Base-by-base conservation (phyloP, 1,284 basidiomycete genomes). In the Trichosporon coremiiforme region DNA sequence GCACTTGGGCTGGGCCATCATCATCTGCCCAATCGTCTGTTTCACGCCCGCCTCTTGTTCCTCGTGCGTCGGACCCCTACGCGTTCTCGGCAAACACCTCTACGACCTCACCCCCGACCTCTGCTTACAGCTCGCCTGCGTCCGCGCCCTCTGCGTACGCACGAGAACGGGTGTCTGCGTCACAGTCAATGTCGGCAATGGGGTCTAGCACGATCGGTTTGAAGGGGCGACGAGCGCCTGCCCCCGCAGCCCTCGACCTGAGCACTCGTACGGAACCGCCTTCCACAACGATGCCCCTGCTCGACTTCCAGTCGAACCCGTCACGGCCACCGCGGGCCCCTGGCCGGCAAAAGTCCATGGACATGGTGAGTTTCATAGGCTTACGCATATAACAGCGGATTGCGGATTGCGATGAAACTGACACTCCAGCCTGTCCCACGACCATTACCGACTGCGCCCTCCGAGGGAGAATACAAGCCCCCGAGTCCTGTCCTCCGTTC, bases 161-260 rank as follows among this genome's bases (percentile, higher is more conserved):
- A 8, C 66, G 36, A 20, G 71, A 76, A 33, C 71, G 70, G 20
- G 35, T 76, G 6, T 57, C 70, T 17, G 75, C 64, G 64, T 73
- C 75, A 15, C 68, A 70, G 13, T 75, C 77, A 7, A 71, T 64
- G 45, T 66, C 72, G 10, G 75, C 77, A 2, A 67, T 80, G 71
- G 72, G 31, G 25, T 33, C 29, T 17, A n/a, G 15, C 22, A 60
- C 17, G 15, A 55, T 25, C 20, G 62, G 69, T 17, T 55, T 35
- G 25, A 62, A 33, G 29, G 66, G 69, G 17, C 55, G 66, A 20
- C 62, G 69, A 20, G 69, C 69, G 4, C 69, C 69, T 7, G 69
- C 64, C 2, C 69, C 69, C 0, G 66, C 69, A 2, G 69, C 69
- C 5, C 66, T 70, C 57, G 69, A 68, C 31, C 35, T 70, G 13